Conservation (phyloP, 768 basidiomycete genomes). For the Termitomyces sp. region DNA sequence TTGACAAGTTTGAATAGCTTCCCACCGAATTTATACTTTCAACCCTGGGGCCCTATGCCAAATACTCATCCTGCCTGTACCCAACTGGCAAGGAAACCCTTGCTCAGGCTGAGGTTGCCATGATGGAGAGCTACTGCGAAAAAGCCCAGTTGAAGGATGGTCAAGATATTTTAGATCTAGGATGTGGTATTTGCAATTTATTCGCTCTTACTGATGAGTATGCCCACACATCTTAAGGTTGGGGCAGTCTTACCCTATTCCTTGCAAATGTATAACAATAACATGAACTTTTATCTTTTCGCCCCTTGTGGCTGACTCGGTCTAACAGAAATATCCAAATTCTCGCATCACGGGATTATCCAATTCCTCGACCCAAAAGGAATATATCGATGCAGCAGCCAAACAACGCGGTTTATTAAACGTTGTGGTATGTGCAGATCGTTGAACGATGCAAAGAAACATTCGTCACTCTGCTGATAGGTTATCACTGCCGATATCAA, state of each 20-base stretch:
- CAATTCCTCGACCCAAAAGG: not conserved
- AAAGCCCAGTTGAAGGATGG: constrained; percentile 61
- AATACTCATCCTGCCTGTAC: constrained; percentile 65
- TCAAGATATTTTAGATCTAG: constrained; percentile 59
- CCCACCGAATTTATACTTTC: constrained; percentile 58
- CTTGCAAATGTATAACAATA: not conserved
- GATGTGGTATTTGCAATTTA: constrained; percentile 41
- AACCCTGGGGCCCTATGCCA: constrained; percentile 59
- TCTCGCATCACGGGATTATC: not conserved
- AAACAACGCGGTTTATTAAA: not conserved
- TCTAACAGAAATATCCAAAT: not conserved
- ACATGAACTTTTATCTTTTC: not conserved
- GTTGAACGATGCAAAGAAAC: not conserved
- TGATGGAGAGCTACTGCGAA: constrained; percentile 62
- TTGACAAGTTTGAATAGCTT: constrained; percentile 30
- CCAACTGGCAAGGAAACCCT: constrained; percentile 55
- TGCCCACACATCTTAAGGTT: not conserved
- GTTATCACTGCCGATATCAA: not conserved
- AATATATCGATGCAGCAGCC: not conserved
- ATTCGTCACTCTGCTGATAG: not conserved
- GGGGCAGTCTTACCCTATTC: not conserved
- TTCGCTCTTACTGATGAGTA: not conserved
- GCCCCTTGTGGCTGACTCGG: not conserved
- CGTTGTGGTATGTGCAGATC: not conserved
- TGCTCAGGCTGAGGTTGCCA: constrained; percentile 58